Percentiles rank a stretch among this genome's conserved stretches.
These are phyloP conservation scores for Sporobolomyces phaffii DNA, from an alignment of 768 basidiomycete genomes.

Conservation along the genomic window DNA sequence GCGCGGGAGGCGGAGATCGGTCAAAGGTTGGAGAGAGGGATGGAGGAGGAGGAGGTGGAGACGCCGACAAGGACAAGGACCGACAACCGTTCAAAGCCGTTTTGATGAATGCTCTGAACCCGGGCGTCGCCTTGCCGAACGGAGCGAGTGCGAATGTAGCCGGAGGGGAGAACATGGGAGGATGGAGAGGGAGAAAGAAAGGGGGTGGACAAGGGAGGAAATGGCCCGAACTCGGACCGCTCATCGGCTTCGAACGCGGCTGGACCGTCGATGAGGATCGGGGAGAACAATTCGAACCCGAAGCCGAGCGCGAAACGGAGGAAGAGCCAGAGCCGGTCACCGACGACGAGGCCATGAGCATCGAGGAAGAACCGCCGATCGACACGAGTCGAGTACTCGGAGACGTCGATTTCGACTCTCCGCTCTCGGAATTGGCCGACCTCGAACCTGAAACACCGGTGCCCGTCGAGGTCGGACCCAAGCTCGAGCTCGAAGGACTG, in stretches of 20 bases:
- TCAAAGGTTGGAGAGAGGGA: background rate
- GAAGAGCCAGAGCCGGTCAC: background rate
- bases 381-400: background rate
- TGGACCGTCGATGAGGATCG: slow-evolving; percentile 26
- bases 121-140: slow-evolving; percentile 5
- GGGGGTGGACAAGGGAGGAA: background rate
- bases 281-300: background rate
- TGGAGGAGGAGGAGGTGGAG: background rate
- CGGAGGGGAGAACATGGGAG: background rate
- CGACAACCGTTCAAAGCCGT: slow-evolving; percentile 4
- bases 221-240: slow-evolving; percentile 27
- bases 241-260: slow-evolving; percentile 34
- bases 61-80: background rate
- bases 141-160: background rate
- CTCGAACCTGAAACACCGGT: background rate
- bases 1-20: background rate
- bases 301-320: background rate
- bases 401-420: slow-evolving; percentile 13
- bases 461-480: background rate
- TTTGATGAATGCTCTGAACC: slow-evolving; percentile 2
- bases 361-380: background rate
- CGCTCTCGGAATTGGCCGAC: slow-evolving; percentile 4
- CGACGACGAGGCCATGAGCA: background rate
- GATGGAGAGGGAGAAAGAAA: slow-evolving; percentile 1
- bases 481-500: slow-evolving; percentile 5